A percentile compares a stretch with the other conserved stretches of the same genome.
Evolutionary conservation across 805 yeast genomes (phyloP).

Genomic region (Teunomyces atbi): DNA sequence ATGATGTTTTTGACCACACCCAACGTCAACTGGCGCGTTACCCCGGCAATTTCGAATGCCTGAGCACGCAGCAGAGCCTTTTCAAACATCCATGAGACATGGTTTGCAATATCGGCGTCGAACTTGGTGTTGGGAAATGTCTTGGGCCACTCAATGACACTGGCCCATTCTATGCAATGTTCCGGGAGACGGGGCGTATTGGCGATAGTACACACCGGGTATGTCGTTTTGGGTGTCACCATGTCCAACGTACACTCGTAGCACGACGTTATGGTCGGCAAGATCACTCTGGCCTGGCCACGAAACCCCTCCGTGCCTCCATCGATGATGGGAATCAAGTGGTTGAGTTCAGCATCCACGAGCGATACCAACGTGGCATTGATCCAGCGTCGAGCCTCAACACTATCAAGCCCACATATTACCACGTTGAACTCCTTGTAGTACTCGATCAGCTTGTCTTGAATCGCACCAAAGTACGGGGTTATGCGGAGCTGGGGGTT

Average conservation of each 20-base stretch:
- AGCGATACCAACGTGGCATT: constrained; percentile 64
- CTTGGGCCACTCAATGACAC: constrained; percentile 70
- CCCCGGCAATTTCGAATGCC: constrained; percentile 68
- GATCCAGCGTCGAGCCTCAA: constrained; percentile 90
- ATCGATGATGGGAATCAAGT: constrained; percentile 60
- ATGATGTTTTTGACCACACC: constrained; percentile 91
- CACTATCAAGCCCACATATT: constrained; percentile 84
- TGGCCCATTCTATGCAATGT: constrained; percentile 92
- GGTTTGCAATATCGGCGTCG: constrained; percentile 67
- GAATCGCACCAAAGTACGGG: constrained; percentile 64
- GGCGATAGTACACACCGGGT: constrained; percentile 92
- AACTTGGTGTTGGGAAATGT: constrained; percentile 45
- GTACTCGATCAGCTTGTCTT: constrained; percentile 56
- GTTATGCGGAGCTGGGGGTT: constrained; percentile 40
- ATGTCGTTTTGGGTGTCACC: constrained; percentile 60
- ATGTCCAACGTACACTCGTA: constrained; percentile 88
- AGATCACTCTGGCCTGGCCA: constrained; percentile 85
- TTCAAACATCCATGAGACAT: constrained; percentile 61
- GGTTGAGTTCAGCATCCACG: constrained; percentile 47
- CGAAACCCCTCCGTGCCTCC: constrained; percentile 96
- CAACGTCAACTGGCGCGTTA: constrained; percentile 66
- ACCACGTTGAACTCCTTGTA: constrained; percentile 69
- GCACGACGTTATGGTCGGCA: constrained; percentile 85
- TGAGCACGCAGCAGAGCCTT: constrained; percentile 58
- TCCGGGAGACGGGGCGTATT: constrained; percentile 93